Evolutionary conservation across 805 yeast genomes (phyloP).

Genomic region (Monosporozyma yasuniensis): DNA sequence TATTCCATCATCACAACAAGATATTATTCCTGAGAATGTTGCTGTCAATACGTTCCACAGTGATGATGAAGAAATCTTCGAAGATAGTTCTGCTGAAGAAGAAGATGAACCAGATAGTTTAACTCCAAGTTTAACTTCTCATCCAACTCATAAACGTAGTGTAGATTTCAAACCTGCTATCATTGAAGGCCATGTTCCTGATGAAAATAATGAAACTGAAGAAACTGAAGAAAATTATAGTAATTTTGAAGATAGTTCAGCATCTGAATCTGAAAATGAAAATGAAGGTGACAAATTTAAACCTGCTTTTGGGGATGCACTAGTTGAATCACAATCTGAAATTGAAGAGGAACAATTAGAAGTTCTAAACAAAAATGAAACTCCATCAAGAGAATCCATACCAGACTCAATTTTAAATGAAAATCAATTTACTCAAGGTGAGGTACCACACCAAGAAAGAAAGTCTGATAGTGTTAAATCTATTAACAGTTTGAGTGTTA

Average conservation of each 20-base stretch:
- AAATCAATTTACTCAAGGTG: conserved; percentile 11
- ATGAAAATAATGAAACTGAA: not conserved
- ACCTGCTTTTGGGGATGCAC: not conserved
- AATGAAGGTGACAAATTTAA: conserved; percentile 1
- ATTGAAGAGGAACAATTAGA: conserved; percentile 8
- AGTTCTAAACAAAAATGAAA: conserved; percentile 9
- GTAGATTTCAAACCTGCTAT: not conserved
- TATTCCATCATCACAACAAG: not conserved
- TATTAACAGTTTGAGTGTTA: conserved; percentile 4
- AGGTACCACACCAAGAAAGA: conserved; percentile 19
- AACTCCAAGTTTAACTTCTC: not conserved
- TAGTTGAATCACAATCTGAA: conserved; percentile 1
- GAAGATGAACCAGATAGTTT: conserved; percentile 4
- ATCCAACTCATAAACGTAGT: not conserved
- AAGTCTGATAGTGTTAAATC: conserved; percentile 12
- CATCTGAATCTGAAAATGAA: not conserved
- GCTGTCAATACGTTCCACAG: not conserved
- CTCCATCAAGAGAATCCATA: not conserved
- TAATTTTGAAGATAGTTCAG: conserved; percentile 2
- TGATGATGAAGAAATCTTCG: conserved; percentile 1
- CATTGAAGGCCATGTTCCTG: not conserved
- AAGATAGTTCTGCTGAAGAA: not conserved
- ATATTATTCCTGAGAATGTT: not conserved
- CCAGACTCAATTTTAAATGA: conserved; percentile 9
- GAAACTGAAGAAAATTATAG: conserved; percentile 1